These are phyloP conservation scores for Aspergillus chevalieri DNA, from an alignment of 2,329 filamentous ascomycete genomes.

Conservation along the genomic window DNA sequence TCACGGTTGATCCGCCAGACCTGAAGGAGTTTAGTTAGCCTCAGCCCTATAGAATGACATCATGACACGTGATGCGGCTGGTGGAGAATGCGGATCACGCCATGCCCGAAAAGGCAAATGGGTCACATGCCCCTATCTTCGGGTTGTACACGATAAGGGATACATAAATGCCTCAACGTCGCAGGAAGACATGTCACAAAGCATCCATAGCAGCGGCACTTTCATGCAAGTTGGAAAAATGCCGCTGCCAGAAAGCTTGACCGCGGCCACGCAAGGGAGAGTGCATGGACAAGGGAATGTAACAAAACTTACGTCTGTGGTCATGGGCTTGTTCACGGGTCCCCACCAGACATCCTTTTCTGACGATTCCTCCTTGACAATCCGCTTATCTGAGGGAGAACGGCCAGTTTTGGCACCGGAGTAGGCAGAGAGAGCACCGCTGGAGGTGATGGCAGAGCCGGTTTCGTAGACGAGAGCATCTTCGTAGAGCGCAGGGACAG, in stretches of 20 bases:
- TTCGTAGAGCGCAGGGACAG: constrained; percentile 93
- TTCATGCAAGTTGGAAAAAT: constrained; percentile 4
- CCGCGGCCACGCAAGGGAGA: constrained; percentile 12
- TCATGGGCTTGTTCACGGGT: constrained; percentile 99
- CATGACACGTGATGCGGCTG: constrained; percentile 18
- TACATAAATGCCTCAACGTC: constrained; percentile 4
- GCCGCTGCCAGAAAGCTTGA: constrained; percentile 20
- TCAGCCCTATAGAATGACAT: constrained; percentile 22
- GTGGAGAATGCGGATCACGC: neutral
- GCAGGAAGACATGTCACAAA: neutral
- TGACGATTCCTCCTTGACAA: constrained; percentile 85
- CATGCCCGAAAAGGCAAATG: neutral
- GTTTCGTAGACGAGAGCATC: constrained; percentile 98
- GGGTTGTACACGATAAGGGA: neutral
- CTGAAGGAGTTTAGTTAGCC: constrained; percentile 44
- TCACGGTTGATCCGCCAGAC: constrained; percentile 99
- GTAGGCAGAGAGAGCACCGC: constrained; percentile 91
- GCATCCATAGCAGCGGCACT: constrained; percentile 1
- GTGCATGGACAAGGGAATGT: constrained; percentile 7
- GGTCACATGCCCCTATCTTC: neutral
- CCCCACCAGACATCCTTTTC: constrained; percentile 98
- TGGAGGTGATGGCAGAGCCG: constrained; percentile 93
- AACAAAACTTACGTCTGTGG: constrained; percentile 69
- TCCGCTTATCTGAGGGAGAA: constrained; percentile 93
- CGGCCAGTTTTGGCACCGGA: constrained; percentile 97